Evolutionary conservation across 2,329 filamentous ascomycete genomes (phyloP).

Genomic region (Alternaria sp.): DNA sequence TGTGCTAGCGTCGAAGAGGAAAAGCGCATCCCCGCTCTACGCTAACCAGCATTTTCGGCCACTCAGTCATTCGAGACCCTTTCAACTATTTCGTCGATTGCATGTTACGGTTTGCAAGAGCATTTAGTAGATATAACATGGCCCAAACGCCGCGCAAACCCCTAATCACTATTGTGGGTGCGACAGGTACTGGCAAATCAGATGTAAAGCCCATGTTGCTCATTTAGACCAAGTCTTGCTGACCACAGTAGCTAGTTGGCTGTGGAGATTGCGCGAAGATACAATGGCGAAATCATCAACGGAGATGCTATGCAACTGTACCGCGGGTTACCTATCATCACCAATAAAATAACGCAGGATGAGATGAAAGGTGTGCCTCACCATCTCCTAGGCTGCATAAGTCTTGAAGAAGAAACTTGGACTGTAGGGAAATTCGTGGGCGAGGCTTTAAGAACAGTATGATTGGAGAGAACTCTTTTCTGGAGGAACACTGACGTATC

Average conservation of each 20-base stretch:
- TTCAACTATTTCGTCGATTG: constrained; percentile 8
- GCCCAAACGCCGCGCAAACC: constrained; percentile 55
- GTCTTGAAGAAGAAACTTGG: constrained; percentile 81
- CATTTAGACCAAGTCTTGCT: constrained; percentile 29
- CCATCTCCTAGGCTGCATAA: constrained; percentile 83
- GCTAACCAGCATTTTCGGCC: constrained; percentile 17
- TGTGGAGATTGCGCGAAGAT: constrained; percentile 81
- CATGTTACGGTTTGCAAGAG: constrained; percentile 37
- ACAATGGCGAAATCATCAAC: constrained; percentile 95
- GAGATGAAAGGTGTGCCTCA: constrained; percentile 85
- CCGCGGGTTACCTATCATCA: constrained; percentile 87
- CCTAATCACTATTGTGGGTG: constrained; percentile 82
- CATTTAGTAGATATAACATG: constrained; percentile 35
- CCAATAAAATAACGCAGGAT: constrained; percentile 82
- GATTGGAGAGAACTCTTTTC: not conserved
- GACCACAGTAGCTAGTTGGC: constrained; percentile 72
- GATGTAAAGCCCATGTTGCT: constrained; percentile 65
- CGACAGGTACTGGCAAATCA: constrained; percentile 93
- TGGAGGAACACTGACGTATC: constrained; percentile 1
- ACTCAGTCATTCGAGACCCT: not conserved
- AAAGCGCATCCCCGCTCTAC: constrained; percentile 4
- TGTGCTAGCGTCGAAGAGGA: not conserved
- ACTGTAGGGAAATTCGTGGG: constrained; percentile 78
- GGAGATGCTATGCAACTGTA: constrained; percentile 99
- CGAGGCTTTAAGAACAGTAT: constrained; percentile 67